phyloP scores from a whole-genome alignment of 305 asterid genomes.

The Rubia peregrina region DNA sequence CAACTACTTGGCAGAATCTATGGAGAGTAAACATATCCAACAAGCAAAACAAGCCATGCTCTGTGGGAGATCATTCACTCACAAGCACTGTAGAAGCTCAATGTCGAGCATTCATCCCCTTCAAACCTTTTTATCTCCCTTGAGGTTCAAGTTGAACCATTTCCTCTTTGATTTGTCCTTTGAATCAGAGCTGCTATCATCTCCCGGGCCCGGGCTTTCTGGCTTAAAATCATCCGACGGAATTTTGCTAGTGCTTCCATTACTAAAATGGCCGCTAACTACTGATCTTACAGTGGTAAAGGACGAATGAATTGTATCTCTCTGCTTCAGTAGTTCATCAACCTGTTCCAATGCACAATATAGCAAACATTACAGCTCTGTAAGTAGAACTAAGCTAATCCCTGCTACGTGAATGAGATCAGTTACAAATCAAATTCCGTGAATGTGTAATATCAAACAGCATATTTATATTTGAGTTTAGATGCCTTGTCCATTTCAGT shows the following conservation, averaged over 20 bases:
- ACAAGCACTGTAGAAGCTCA: constrained; percentile 22
- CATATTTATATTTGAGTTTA: not conserved
- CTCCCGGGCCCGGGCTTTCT: constrained; percentile 52
- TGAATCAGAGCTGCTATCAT: constrained; percentile 78
- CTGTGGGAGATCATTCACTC: constrained; percentile 19
- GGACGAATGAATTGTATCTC: constrained; percentile 77
- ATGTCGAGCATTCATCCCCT: constrained; percentile 28
- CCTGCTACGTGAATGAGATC: not conserved
- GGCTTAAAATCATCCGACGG: constrained; percentile 29
- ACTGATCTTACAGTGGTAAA: constrained; percentile 64
- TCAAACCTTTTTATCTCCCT: constrained; percentile 40
- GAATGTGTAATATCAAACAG: not conserved
- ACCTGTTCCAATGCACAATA: constrained; percentile 36
- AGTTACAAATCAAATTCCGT: not conserved
- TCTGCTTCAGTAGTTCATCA: constrained; percentile 84
- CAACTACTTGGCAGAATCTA: not conserved
- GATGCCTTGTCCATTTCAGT: not conserved
- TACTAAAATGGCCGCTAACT: constrained; percentile 30
- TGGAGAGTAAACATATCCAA: constrained; percentile 19
- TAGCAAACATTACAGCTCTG: not conserved
- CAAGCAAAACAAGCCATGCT: constrained; percentile 24
- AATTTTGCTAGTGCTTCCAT: constrained; percentile 33
- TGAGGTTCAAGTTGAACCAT: constrained; percentile 85
- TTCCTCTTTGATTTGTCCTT: constrained; percentile 75
- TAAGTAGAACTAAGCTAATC: not conserved